A percentile compares a stretch with the other conserved stretches of the same genome.
Conservation (phyloP, 179 eudicot species). For the Beta macrorhiza region DNA sequence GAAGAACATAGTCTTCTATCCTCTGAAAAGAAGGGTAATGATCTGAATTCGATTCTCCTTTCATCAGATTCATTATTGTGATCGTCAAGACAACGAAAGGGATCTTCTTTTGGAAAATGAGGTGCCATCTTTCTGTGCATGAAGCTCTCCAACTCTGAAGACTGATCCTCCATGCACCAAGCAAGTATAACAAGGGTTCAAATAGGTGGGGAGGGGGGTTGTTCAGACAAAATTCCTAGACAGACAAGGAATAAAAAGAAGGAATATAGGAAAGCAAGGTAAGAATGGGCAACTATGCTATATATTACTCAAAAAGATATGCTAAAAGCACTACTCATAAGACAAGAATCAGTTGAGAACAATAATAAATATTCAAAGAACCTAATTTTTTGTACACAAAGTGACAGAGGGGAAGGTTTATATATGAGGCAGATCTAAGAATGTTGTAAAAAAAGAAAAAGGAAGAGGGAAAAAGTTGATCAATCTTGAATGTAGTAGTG, state of each 20-base stretch:
- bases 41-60: conserved; percentile 16
- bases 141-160: conserved; percentile 36
- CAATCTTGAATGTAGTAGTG: conserved; percentile 1
- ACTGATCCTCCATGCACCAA: conserved; percentile 45
- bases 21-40: conserved; percentile 21
- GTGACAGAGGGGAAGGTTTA: neutral
- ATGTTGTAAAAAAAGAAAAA: neutral
- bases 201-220: neutral
- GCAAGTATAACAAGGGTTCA: neutral
- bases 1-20: conserved; percentile 22
- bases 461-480: conserved; percentile 1
- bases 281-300: conserved; percentile 26
- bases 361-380: conserved; percentile 22
- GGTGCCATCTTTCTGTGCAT: conserved; percentile 36
- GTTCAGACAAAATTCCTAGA: conserved; percentile 13
- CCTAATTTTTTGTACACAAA: conserved; percentile 25
- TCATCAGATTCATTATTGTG: conserved; percentile 3
- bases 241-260: conserved; percentile 15
- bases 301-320: conserved; percentile 21
- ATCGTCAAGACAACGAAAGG: conserved; percentile 13
- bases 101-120: conserved; percentile 18
- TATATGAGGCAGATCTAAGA: conserved; percentile 18
- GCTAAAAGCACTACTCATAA: conserved; percentile 26
- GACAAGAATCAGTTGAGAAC: conserved; percentile 33
- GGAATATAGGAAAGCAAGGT: conserved; percentile 21